These are phyloP conservation scores for Zizania latifolia DNA, from an alignment of 176 grass and related monocot genomes.

Conservation along the genomic window DNA sequence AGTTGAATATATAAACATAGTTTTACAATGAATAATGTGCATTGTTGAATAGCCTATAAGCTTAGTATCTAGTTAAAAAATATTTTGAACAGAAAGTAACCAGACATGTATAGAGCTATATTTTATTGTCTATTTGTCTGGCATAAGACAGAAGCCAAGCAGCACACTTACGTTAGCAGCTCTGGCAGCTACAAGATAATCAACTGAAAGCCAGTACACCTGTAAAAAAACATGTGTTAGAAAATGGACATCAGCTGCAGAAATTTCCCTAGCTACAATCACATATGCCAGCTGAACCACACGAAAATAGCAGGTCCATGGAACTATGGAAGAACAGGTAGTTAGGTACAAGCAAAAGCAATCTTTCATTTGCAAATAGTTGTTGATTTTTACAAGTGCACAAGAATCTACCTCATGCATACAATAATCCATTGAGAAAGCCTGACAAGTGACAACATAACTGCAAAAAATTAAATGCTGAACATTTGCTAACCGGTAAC, in stretches of 20 bases:
- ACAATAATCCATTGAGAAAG: not conserved
- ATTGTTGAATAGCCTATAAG: not conserved
- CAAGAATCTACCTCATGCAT: not conserved
- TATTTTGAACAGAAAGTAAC: slow-evolving; percentile 11
- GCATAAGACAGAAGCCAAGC: slow-evolving; percentile 17
- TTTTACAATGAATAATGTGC: not conserved
- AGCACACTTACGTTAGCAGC: slow-evolving; percentile 64
- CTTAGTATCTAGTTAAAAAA: slow-evolving; percentile 1
- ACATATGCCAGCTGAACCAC: slow-evolving; percentile 2
- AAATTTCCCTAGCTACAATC: slow-evolving; percentile 9
- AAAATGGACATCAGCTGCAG: not conserved
- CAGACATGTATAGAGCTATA: slow-evolving; percentile 13
- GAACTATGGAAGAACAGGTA: too few species aligned
- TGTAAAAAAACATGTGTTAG: slow-evolving; percentile 46
- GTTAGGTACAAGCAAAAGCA: slow-evolving; percentile 6
- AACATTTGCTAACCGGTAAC: not conserved
- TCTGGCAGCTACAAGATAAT: slow-evolving; percentile 82
- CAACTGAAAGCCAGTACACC: slow-evolving; percentile 95
- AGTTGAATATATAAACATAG: not conserved
- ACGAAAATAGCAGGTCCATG: not conserved
- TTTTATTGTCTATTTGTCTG: not conserved
- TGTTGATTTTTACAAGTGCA: not conserved
- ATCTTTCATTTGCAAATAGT: not conserved
- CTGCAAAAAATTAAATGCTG: not conserved
- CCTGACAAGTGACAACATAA: not conserved